Percentiles rank a stretch among this genome's conserved stretches.
phyloP scores from a whole-genome alignment of 345 rosid species.

The Acer yangbiense region DNA sequence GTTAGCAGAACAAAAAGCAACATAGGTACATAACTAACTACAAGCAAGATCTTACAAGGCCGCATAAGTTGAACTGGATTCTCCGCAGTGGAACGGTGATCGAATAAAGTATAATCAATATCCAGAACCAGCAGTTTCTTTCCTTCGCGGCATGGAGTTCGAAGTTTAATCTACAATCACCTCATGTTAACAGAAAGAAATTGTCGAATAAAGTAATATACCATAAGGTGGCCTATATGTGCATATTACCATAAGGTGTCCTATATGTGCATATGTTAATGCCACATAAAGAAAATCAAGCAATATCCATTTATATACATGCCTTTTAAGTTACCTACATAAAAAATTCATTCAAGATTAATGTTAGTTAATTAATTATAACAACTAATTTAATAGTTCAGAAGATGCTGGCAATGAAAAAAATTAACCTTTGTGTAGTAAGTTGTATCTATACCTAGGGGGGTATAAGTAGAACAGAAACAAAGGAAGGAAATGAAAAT shows the following conservation, averaged over 20 bases:
- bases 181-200: not conserved
- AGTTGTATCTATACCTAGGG: not conserved
- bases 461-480: not conserved
- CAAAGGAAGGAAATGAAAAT: not conserved
- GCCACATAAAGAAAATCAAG: not conserved
- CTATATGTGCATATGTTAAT: not conserved
- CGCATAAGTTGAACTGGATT: conserved; percentile 92
- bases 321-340: not conserved
- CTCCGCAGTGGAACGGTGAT: conserved; percentile 94
- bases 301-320: not conserved
- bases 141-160: conserved; percentile 78
- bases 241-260: not conserved
- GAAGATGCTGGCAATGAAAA: conserved; percentile 1
- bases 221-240: too few species aligned
- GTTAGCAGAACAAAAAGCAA: conserved; percentile 5
- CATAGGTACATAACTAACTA: not conserved
- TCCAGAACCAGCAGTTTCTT: conserved; percentile 92
- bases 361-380: not conserved
- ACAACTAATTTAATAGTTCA: not conserved
- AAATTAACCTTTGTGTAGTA: not conserved
- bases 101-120: conserved; percentile 94
- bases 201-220: too few species aligned
- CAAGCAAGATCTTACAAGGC: conserved; percentile 60
- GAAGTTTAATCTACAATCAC: conserved; percentile 60
- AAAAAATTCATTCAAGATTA: not conserved